Evolutionary conservation across 2,329 filamentous ascomycete genomes (phyloP).

Genomic region (Balansia obtecta): DNA sequence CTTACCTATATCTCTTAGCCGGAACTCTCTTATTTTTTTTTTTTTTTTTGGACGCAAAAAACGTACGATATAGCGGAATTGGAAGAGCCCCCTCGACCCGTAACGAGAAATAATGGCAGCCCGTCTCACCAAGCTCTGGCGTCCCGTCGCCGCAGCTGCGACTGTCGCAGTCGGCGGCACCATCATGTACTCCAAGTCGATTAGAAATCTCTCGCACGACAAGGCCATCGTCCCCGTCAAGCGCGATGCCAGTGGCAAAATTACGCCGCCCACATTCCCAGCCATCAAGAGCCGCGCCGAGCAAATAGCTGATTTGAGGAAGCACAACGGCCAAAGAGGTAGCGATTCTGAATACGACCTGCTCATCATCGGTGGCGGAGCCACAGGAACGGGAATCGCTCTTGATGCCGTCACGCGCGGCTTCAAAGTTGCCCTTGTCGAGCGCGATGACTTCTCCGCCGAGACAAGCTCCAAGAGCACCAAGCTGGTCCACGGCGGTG

Average conservation of each 20-base stretch:
- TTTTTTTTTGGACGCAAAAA: no score
- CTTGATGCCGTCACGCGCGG: constrained; percentile 70
- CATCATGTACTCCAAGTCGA: constrained; percentile 17
- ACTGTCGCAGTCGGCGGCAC: constrained; percentile 17
- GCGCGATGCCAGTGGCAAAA: constrained; percentile 23
- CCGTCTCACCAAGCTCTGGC: constrained; percentile 22
- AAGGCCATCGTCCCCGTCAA: constrained; percentile 21
- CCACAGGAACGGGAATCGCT: constrained; percentile 69
- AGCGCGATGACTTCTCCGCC: constrained; percentile 71
- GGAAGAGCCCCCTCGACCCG: not conserved
- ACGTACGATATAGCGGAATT: not conserved
- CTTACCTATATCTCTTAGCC: no score
- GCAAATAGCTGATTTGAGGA: constrained; percentile 28
- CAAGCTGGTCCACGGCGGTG: constrained; percentile 75
- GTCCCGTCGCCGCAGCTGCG: constrained; percentile 20
- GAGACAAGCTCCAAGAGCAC: constrained; percentile 81
- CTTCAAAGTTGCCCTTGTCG: constrained; percentile 67
- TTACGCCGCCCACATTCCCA: constrained; percentile 26
- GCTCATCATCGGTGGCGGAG: constrained; percentile 66
- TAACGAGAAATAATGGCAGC: constrained; percentile 17
- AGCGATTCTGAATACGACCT: constrained; percentile 50
- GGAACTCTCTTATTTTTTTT: no score
- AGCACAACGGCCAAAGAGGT: constrained; percentile 16
- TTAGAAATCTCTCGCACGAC: constrained; percentile 19
- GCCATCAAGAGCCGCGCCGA: constrained; percentile 21